Percentiles rank a stretch among this genome's conserved stretches.
Conservation (phyloP, 2,329 filamentous ascomycete species). For the Laburnicola sp. region DNA sequence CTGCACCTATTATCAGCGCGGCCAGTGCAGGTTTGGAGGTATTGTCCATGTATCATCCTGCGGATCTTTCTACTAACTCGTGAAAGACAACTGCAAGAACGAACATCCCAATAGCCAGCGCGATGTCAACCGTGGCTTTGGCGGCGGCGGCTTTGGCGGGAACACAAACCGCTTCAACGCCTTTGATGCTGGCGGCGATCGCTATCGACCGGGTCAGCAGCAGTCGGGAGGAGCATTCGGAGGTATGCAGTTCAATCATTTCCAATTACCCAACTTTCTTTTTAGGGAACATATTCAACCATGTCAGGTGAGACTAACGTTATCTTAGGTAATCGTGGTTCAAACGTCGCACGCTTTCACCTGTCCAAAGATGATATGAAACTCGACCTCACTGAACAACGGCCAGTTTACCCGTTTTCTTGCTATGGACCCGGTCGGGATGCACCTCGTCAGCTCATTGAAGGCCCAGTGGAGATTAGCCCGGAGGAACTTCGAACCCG, state of each 20-base stretch:
- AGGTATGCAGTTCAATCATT: slow-evolving; percentile 38
- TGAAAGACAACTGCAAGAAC: slow-evolving; percentile 59
- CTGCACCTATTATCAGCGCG: slow-evolving; percentile 68
- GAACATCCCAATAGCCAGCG: slow-evolving; percentile 58
- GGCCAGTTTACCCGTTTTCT: slow-evolving; percentile 83
- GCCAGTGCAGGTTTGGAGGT: slow-evolving; percentile 68
- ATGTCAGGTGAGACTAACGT: neutral
- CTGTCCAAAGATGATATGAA: slow-evolving; percentile 39
- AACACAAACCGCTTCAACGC: slow-evolving; percentile 59
- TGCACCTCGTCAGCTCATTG: slow-evolving; percentile 80
- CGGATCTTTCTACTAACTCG: slow-evolving; percentile 13
- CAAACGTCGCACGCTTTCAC: slow-evolving; percentile 27
- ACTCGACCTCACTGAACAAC: slow-evolving; percentile 68
- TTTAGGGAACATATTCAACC: neutral
- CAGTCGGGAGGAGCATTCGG: slow-evolving; percentile 41
- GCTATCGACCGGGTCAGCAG: slow-evolving; percentile 35
- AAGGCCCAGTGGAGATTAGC: slow-evolving; percentile 80
- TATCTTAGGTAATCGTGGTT: slow-evolving; percentile 21
- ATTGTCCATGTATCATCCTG: slow-evolving; percentile 12
- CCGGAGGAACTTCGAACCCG: slow-evolving; percentile 80
- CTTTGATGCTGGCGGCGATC: slow-evolving; percentile 41
- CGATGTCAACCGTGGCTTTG: slow-evolving; percentile 25
- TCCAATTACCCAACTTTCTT: neutral
- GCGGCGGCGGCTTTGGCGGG: slow-evolving; percentile 32
- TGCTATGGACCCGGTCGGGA: slow-evolving; percentile 78